A percentile compares a stretch with the other conserved stretches of the same genome.
These are phyloP conservation scores for Aspergillus fructus DNA, from an alignment of 2,329 filamentous ascomycete species.

Conservation along the genomic window DNA sequence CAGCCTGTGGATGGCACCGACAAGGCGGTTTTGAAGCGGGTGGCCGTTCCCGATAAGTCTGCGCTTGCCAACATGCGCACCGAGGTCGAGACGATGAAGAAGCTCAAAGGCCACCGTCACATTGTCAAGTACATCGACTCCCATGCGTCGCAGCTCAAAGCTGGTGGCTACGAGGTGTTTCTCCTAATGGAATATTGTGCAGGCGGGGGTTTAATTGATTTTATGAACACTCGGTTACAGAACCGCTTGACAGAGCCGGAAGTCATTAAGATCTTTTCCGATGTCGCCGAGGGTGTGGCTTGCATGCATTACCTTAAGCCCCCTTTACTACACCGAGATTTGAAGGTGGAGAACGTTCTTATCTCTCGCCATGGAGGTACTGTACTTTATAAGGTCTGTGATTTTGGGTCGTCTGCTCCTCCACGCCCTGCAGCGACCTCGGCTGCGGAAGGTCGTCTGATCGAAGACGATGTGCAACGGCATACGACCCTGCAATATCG, in stretches of 20 bases:
- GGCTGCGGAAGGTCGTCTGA: slow-evolving; percentile 81
- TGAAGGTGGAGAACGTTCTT: slow-evolving; percentile 97
- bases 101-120: slow-evolving; percentile 90
- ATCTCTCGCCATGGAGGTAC: slow-evolving; percentile 70
- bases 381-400: slow-evolving; percentile 89
- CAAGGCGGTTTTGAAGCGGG: slow-evolving; percentile 84
- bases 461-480: slow-evolving; percentile 95
- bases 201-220: slow-evolving; percentile 94
- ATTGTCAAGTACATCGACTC: slow-evolving; percentile 99
- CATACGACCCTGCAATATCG: slow-evolving; percentile 97
- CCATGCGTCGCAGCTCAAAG: slow-evolving; percentile 89
- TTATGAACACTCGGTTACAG: slow-evolving; percentile 98
- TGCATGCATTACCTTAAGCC: slow-evolving; percentile 99
- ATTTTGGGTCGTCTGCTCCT: slow-evolving; percentile 89
- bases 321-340: slow-evolving; percentile 83
- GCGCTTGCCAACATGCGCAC: slow-evolving; percentile 93
- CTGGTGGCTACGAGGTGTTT: slow-evolving; percentile 96
- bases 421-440: slow-evolving; percentile 83
- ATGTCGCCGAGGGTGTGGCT: slow-evolving; percentile 92
- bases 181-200: slow-evolving; percentile 97
- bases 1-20: slow-evolving; percentile 75
- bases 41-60: slow-evolving; percentile 95
- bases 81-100: slow-evolving; percentile 99
- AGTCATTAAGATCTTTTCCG: slow-evolving; percentile 93
- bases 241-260: slow-evolving; percentile 96